Evolutionary conservation across 352 stramenopile genomes (phyloP).

Genomic region (Pythium plurisporium): DNA sequence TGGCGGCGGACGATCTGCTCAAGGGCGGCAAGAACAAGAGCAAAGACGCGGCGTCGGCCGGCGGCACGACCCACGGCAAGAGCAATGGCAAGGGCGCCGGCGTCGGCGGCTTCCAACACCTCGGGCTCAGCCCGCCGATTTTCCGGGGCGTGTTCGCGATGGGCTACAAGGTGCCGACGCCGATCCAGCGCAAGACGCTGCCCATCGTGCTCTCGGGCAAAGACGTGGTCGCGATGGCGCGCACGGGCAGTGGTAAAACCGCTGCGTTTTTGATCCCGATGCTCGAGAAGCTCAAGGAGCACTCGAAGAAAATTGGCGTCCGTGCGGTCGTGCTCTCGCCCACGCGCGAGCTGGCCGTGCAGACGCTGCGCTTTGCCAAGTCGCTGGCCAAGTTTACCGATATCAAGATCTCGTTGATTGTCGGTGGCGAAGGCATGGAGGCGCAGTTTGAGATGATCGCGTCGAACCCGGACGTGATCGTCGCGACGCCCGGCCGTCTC

Average conservation of each 20-base stretch:
- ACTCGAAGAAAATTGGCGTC: slow-evolving; percentile 86
- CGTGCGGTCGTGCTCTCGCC: slow-evolving; percentile 92
- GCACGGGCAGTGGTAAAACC: slow-evolving; percentile 98
- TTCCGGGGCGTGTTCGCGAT: slow-evolving; percentile 90
- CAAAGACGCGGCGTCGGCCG: slow-evolving; percentile 8
- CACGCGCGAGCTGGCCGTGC: slow-evolving; percentile 97
- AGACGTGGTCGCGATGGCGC: slow-evolving; percentile 98
- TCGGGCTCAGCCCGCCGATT: slow-evolving; percentile 71
- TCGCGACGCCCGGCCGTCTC: slow-evolving; percentile 93
- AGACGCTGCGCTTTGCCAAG: slow-evolving; percentile 93
- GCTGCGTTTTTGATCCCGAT: slow-evolving; percentile 97
- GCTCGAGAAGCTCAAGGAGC: slow-evolving; percentile 95
- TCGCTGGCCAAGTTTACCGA: slow-evolving; percentile 90
- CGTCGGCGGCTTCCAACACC: slow-evolving; percentile 78
- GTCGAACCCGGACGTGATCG: slow-evolving; percentile 91
- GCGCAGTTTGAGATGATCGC: slow-evolving; percentile 96
- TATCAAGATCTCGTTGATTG: slow-evolving; percentile 91
- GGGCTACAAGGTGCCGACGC: slow-evolving; percentile 97
- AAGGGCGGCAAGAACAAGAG: slow-evolving; percentile 31
- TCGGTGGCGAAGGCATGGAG: slow-evolving; percentile 98
- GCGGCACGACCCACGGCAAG: slow-evolving; percentile 60
- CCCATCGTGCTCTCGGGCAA: slow-evolving; percentile 94
- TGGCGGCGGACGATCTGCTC: slow-evolving; percentile 68
- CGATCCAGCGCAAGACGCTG: slow-evolving; percentile 98
- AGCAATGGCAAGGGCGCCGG: slow-evolving; percentile 75